A percentile compares a stretch with the other conserved stretches of the same genome.
phyloP scores from a whole-genome alignment of 2,329 filamentous ascomycete species.

The Epichloe festucae region DNA sequence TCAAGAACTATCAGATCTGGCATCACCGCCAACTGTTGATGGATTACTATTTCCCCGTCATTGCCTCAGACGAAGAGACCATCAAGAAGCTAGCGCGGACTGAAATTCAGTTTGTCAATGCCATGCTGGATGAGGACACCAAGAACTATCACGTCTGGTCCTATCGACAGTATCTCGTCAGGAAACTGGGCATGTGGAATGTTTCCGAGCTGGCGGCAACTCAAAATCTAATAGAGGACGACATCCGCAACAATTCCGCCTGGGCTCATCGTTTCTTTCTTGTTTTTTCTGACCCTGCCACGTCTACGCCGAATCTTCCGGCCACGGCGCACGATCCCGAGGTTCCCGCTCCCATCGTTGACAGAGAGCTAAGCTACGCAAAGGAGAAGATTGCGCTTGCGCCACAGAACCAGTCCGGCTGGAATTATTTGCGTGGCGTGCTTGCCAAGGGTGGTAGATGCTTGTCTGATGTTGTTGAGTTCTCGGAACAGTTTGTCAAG shows the following conservation, averaged over 20 bases:
- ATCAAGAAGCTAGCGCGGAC: conserved; percentile 44
- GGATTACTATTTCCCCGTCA: conserved; percentile 44
- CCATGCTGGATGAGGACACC: conserved; percentile 72
- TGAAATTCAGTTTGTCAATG: conserved; percentile 63
- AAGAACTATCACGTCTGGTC: conserved; percentile 99
- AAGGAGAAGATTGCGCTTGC: conserved; percentile 62
- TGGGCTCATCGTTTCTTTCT: conserved; percentile 97
- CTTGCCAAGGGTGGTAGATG: conserved; percentile 50
- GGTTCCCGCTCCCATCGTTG: conserved; percentile 49
- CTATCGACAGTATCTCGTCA: conserved; percentile 65
- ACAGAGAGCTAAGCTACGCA: conserved; percentile 64
- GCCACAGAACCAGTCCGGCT: conserved; percentile 87
- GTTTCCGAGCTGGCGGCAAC: conserved; percentile 59
- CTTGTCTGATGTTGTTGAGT: conserved; percentile 31
- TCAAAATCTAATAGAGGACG: conserved; percentile 58
- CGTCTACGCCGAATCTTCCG: conserved; percentile 32
- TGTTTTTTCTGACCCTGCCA: conserved; percentile 54
- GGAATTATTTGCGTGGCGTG: conserved; percentile 80
- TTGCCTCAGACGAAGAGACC: conserved; percentile 44
- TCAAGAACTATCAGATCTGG: conserved; percentile 99
- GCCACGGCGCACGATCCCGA: conserved; percentile 40
- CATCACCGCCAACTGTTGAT: conserved; percentile 56
- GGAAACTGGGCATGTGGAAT: conserved; percentile 54
- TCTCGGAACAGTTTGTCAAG: conserved; percentile 38
- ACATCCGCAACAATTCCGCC: conserved; percentile 91